These are phyloP conservation scores for Wickerhamiella lipophila DNA, from an alignment of 805 yeast genomes.

Conservation along the genomic window DNA sequence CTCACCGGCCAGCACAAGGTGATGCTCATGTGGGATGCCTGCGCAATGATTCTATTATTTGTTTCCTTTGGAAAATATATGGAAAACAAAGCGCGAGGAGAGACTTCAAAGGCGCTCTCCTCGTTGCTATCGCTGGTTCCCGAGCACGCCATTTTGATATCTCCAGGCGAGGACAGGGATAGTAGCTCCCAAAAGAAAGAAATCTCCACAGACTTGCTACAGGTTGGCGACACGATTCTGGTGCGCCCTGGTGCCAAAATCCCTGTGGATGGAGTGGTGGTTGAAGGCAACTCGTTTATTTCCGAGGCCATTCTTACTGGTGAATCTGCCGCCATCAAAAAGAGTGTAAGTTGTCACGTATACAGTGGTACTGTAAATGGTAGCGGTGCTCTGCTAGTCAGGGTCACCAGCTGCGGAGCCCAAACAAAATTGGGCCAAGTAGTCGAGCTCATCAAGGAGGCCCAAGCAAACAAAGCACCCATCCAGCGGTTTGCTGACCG, in stretches of 20 bases:
- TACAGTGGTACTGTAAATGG: constrained; percentile 91
- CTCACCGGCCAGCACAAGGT: constrained; percentile 14
- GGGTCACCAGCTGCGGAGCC: constrained; percentile 60
- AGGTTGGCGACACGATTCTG: constrained; percentile 61
- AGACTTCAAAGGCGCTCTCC: constrained; percentile 80
- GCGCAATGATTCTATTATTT: constrained; percentile 70
- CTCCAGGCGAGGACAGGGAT: not conserved
- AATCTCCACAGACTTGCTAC: constrained; percentile 66
- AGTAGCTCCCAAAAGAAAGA: constrained; percentile 27
- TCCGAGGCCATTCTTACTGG: constrained; percentile 91
- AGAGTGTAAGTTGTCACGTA: constrained; percentile 46
- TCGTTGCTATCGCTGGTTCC: constrained; percentile 72
- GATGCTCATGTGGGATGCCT: constrained; percentile 59
- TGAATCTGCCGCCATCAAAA: constrained; percentile 66
- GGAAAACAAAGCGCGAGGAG: constrained; percentile 87
- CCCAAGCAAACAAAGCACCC: constrained; percentile 82
- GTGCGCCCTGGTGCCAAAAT: constrained; percentile 76
- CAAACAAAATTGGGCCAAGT: constrained; percentile 81
- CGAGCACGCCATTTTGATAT: constrained; percentile 51
- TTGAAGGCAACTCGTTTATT: constrained; percentile 66
- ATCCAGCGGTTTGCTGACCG: constrained; percentile 80
- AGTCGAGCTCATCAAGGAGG: constrained; percentile 72
- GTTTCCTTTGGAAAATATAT: constrained; percentile 83
- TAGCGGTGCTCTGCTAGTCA: constrained; percentile 53
- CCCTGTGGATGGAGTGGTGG: constrained; percentile 82